A percentile compares a stretch with the other conserved stretches of the same genome.
phyloP scores from a whole-genome alignment of 2,329 filamentous ascomycete genomes.

The Pseudogymnoascus sp. region DNA sequence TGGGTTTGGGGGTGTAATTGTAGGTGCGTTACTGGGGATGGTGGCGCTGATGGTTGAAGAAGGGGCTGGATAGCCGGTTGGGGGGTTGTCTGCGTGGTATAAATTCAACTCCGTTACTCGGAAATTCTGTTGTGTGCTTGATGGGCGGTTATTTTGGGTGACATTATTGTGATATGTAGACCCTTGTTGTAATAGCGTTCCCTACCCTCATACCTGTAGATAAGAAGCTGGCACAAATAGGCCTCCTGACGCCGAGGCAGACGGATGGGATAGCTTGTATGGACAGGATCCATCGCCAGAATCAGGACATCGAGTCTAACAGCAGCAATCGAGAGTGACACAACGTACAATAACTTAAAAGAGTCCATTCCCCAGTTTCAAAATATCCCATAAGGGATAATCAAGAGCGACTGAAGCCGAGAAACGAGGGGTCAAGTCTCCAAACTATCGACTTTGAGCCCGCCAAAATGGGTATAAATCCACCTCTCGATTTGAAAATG shows the following conservation, averaged over 20 bases:
- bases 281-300: not conserved
- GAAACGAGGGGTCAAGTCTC: not conserved
- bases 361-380: not conserved
- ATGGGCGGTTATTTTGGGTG: not conserved
- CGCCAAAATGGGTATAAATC: not conserved
- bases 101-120: not conserved
- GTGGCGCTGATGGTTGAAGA: not conserved
- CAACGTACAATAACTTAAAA: no score
- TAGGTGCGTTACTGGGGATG: not conserved
- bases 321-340: no score
- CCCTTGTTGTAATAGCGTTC: not conserved
- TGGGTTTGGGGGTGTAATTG: not conserved
- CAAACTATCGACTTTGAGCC: no score
- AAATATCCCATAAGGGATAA: no score
- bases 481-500: not conserved
- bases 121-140: not conserved
- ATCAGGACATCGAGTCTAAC: no score
- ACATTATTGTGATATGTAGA: not conserved
- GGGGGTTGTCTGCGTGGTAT: not conserved
- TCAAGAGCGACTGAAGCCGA: no score
- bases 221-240: not conserved
- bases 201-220: not conserved
- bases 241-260: not conserved
- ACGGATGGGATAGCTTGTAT: no score
- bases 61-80: not conserved